Evolutionary conservation across 805 yeast species (phyloP).

Genomic region (Ascoidea tarda): DNA sequence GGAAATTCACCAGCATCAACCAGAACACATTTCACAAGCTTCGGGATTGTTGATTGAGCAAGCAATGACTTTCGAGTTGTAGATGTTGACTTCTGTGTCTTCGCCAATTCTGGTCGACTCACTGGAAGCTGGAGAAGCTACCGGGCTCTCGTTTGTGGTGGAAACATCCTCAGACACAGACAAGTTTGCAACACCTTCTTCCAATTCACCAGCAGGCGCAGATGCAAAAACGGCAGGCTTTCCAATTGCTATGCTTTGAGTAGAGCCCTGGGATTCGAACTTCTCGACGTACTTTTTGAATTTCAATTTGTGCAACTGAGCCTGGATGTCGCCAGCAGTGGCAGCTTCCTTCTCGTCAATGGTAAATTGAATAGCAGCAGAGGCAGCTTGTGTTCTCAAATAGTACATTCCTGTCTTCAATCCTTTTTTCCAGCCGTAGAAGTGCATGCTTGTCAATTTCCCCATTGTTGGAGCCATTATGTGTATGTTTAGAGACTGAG

Average conservation of each 20-base stretch:
- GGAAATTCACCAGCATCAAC: conserved; percentile 27
- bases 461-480: conserved; percentile 89
- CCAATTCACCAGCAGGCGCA: background rate
- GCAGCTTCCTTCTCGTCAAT: conserved; percentile 28
- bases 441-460: conserved; percentile 94
- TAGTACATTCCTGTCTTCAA: conserved; percentile 98
- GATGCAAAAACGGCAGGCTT: too few species aligned
- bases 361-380: conserved; percentile 91
- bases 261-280: background rate
- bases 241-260: too few species aligned
- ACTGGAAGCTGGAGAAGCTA: conserved; percentile 25
- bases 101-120: conserved; percentile 19
- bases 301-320: conserved; percentile 13
- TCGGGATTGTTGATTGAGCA: conserved; percentile 97
- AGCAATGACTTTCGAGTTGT: conserved; percentile 85
- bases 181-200: background rate
- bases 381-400: conserved; percentile 93
- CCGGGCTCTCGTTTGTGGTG: conserved; percentile 24
- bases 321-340: conserved; percentile 8
- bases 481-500: conserved; percentile 86
- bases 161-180: conserved; percentile 1
- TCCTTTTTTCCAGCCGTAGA: conserved; percentile 98
- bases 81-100: conserved; percentile 58
- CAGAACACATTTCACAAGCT: conserved; percentile 98
- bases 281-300: conserved; percentile 20